These are phyloP conservation scores for Hysterium pulicare DNA, from an alignment of 2,329 filamentous ascomycete species.

Conservation along the genomic window DNA sequence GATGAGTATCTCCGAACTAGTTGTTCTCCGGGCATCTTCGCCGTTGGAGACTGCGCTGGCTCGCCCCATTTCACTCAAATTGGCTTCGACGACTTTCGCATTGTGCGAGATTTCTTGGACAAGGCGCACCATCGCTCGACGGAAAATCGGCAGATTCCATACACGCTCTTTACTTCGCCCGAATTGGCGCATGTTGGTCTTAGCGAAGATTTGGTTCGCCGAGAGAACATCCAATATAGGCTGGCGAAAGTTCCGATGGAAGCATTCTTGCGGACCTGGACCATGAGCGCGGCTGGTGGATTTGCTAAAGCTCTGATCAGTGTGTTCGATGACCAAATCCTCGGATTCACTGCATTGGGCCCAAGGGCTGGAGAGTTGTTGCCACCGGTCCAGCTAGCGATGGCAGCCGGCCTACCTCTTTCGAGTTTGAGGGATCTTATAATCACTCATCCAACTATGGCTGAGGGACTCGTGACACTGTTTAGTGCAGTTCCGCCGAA, in stretches of 20 bases:
- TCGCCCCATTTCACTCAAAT: constrained; percentile 55
- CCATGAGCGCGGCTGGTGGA: constrained; percentile 52
- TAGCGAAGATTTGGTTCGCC: constrained; percentile 29
- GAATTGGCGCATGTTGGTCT: constrained; percentile 53
- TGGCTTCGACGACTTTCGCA: constrained; percentile 55
- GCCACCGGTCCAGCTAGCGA: constrained; percentile 46
- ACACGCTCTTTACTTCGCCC: constrained; percentile 53
- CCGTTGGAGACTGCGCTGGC: constrained; percentile 52
- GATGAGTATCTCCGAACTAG: constrained; percentile 10
- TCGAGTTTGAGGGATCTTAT: constrained; percentile 1
- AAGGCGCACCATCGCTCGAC: constrained; percentile 24
- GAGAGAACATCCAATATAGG: not conserved
- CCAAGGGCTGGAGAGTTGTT: constrained; percentile 54
- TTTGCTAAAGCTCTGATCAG: constrained; percentile 54
- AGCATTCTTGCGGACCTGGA: constrained; percentile 50
- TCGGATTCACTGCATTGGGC: constrained; percentile 53
- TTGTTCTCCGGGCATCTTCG: constrained; percentile 40
- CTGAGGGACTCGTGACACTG: constrained; percentile 2
- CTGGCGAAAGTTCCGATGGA: constrained; percentile 47
- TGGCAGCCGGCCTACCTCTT: not conserved
- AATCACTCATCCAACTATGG: constrained; percentile 3
- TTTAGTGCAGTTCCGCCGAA: too few species aligned
- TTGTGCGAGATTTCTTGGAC: constrained; percentile 48
- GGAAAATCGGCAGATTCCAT: constrained; percentile 40
- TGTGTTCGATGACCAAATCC: constrained; percentile 46